A percentile compares a stretch with the other conserved stretches of the same genome.
Conservation (phyloP, 441 rosid species). For the Mallotus repandus region DNA sequence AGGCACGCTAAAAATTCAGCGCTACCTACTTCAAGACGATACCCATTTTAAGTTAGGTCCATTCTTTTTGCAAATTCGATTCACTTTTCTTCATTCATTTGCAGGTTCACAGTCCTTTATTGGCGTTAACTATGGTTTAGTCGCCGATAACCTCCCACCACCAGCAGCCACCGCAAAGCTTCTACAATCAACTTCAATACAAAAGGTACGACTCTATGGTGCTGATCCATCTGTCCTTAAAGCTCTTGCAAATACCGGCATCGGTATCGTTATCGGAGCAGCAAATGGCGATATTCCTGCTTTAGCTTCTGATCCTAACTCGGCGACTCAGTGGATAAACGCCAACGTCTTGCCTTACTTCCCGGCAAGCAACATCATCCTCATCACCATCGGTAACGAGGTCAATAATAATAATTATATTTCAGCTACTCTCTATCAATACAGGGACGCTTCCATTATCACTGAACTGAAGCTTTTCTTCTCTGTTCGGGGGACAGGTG, state of each 20-base stretch:
- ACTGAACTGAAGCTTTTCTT: neutral
- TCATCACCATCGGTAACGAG: slow-evolving; percentile 91
- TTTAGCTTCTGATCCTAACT: slow-evolving; percentile 73
- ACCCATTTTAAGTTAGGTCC: too few species aligned
- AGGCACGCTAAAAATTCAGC: neutral
- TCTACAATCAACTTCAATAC: slow-evolving; percentile 63
- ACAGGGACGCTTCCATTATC: neutral
- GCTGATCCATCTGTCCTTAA: slow-evolving; percentile 75
- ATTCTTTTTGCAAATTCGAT: too few species aligned
- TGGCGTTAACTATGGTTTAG: slow-evolving; percentile 86
- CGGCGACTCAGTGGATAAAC: slow-evolving; percentile 77
- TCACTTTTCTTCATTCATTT: neutral
- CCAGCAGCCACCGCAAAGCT: slow-evolving; percentile 76
- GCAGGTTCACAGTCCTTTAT: slow-evolving; percentile 76
- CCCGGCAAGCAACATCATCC: slow-evolving; percentile 76
- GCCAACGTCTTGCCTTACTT: slow-evolving; percentile 71
- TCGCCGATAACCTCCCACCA: slow-evolving; percentile 91
- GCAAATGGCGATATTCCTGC: slow-evolving; percentile 79
- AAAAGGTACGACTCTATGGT: slow-evolving; percentile 80
- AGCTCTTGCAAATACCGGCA: slow-evolving; percentile 74
- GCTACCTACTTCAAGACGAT: neutral
- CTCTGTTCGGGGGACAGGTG: slow-evolving; percentile 39
- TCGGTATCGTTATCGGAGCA: slow-evolving; percentile 78
- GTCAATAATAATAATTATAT: slow-evolving; percentile 27
- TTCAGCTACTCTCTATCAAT: too few species aligned